phyloP scores from a whole-genome alignment of 495 filamentous ascomycete species.

The Aspergillus baeticus region DNA sequence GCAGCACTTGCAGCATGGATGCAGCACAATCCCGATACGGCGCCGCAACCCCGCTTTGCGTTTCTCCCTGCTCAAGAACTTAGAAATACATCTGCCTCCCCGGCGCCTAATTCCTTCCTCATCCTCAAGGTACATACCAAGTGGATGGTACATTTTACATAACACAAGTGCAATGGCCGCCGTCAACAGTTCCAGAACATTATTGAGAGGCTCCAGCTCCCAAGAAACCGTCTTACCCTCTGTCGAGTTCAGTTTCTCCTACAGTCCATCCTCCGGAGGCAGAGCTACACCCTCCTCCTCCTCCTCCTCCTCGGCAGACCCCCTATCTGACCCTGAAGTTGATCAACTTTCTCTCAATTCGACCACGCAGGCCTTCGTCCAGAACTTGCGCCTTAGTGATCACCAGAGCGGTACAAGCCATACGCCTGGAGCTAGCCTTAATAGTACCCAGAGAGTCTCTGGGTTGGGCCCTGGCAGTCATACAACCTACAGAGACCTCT shows the following conservation, averaged over 20 bases:
- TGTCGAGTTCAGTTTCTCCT: conserved; percentile 9
- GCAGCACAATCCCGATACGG: no score
- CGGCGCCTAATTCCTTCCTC: no score
- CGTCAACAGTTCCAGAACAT: no score
- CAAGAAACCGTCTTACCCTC: conserved; percentile 5
- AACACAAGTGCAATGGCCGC: no score
- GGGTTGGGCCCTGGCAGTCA: not conserved
- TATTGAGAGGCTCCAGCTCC: not conserved
- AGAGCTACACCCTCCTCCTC: not conserved
- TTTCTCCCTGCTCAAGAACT: no score
- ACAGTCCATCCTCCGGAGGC: conserved; percentile 4
- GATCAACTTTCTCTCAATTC: conserved; percentile 2
- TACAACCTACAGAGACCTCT: conserved; percentile 11
- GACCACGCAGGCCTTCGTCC: not conserved
- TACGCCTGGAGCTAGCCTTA: not conserved
- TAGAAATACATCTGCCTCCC: no score
- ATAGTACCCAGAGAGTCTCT: no score
- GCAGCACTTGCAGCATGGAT: no score
- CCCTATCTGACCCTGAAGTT: no score
- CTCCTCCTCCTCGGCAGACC: not conserved
- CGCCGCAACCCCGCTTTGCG: no score
- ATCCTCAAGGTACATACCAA: no score
- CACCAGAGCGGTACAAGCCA: not conserved
- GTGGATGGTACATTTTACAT: no score
- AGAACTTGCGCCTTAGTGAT: not conserved